phyloP scores from a whole-genome alignment of 2,329 filamentous ascomycete species.

The Fusarium continuum region DNA sequence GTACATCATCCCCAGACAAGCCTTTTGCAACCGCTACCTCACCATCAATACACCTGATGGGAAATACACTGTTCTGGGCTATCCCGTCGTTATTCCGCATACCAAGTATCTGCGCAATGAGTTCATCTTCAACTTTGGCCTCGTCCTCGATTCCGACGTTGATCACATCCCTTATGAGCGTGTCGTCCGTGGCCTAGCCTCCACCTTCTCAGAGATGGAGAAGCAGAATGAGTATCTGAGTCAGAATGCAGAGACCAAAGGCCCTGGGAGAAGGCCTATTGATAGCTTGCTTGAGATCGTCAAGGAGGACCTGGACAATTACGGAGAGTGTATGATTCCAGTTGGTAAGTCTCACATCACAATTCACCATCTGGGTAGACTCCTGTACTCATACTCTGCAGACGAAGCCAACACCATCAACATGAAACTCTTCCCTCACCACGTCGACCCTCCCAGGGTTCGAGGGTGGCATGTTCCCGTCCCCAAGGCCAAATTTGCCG shows the following conservation, averaged over 20 bases:
- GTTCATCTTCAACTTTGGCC: conserved; percentile 98
- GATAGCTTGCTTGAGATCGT: conserved; percentile 84
- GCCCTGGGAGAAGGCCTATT: conserved; percentile 70
- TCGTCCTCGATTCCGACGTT: conserved; percentile 73
- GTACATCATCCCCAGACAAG: conserved; percentile 93
- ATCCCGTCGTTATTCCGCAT: conserved; percentile 87
- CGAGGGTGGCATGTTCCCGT: conserved; percentile 93
- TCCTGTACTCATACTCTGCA: conserved; percentile 47
- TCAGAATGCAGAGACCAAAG: conserved; percentile 60
- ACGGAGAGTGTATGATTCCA: conserved; percentile 98
- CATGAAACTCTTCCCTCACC: conserved; percentile 91
- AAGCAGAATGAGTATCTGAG: conserved; percentile 88
- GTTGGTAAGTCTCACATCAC: conserved; percentile 73
- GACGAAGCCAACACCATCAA: conserved; percentile 95
- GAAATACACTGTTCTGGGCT: conserved; percentile 82
- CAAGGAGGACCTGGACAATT: conserved; percentile 91
- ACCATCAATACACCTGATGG: conserved; percentile 77
- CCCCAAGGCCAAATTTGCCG: conserved; percentile 70
- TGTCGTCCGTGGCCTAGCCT: conserved; percentile 85
- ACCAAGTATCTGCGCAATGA: conserved; percentile 89
- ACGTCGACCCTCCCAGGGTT: conserved; percentile 78
- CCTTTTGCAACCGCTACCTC: conserved; percentile 92
- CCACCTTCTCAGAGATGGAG: conserved; percentile 88
- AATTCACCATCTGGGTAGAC: neutral
- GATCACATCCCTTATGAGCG: conserved; percentile 84